phyloP scores from a whole-genome alignment of 106 monocot species.

The Amphibolis antarctica region DNA sequence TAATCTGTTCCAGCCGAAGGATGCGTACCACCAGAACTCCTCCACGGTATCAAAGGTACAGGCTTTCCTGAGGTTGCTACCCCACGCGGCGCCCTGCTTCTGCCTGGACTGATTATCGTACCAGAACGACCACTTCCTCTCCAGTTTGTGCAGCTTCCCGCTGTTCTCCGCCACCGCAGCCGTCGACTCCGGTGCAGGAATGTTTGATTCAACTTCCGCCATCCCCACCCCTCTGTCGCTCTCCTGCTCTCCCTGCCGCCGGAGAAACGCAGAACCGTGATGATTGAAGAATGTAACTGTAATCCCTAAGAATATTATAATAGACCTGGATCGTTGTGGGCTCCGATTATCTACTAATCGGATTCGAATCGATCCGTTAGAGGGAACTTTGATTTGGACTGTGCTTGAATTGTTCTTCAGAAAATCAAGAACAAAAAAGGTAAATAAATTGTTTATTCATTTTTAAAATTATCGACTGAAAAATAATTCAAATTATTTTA shows the following conservation, averaged over 20 bases:
- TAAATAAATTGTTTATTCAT: no score
- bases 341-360: no score
- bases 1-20: not conserved
- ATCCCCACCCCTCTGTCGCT: not conserved
- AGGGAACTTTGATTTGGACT: no score
- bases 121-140: constrained; percentile 99
- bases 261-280: not conserved
- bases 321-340: no score
- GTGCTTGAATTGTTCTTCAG: no score
- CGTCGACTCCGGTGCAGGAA: not conserved
- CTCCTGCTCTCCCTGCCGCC: not conserved
- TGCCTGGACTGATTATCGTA: constrained; percentile 84
- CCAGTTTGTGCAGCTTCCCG: constrained; percentile 29
- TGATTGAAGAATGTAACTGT: no score
- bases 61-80: constrained; percentile 48
- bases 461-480: no score
- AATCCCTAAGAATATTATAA: no score
- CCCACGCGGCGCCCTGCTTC: constrained; percentile 95
- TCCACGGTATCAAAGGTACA: constrained; percentile 96
- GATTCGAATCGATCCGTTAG: no score
- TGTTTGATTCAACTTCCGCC: not conserved
- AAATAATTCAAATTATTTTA: no score
- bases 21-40: constrained; percentile 80
- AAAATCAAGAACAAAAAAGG: no score
- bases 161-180: not conserved